Evolutionary conservation across 805 yeast species (phyloP), one percentile per base, ranked within the genome.

Genomic region (Metschnikowia picachoensis): DNA sequence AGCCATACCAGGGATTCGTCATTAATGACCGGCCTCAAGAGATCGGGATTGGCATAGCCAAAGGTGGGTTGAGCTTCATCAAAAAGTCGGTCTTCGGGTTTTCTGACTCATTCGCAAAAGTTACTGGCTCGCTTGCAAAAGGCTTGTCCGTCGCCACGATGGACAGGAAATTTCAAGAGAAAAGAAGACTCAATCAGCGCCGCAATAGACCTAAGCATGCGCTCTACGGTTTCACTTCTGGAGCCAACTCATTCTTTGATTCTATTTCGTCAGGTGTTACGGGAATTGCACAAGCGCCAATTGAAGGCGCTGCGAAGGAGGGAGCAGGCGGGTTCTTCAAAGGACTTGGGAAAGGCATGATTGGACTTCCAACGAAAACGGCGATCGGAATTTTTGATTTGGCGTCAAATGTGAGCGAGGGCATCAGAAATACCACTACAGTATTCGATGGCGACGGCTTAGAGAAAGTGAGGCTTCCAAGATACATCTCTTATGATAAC

Each of bases 11-110:
- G 61, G 99, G 99, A 0, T 87, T 88, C 56, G 80, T 92, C 40
- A 80, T 94, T 79, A 92, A 86, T 51, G 99, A 94, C 64, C 72
- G 97, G 33, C 99, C 99, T 1, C 96, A 88, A 60, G 99, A 95
- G 56, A 70, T 94, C 34, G 98, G 99, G 35, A 87, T 94, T 48
- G 95, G 96, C 3, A 65, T 94, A 37, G 99, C 99, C 1, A 92
- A 90, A 61, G 99, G 99, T 48, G 96, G 98, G 0, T 68, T 89
- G 51, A 87, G 96, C 64, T 94, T 94, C 69, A 74, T 95, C 61
- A 91, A 92, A 62, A 94, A 94, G 68, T 86, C 97, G 0, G 92
- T 94, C 0, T 95, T 87, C 71, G 98, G 99, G 3, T 76, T 94
- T 41, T 86, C 96, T 20, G 98, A 95, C 67, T 88, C 97, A 55